phyloP scores from a whole-genome alignment of 2,329 filamentous ascomycete species.

The Aspergillus sp. region DNA sequence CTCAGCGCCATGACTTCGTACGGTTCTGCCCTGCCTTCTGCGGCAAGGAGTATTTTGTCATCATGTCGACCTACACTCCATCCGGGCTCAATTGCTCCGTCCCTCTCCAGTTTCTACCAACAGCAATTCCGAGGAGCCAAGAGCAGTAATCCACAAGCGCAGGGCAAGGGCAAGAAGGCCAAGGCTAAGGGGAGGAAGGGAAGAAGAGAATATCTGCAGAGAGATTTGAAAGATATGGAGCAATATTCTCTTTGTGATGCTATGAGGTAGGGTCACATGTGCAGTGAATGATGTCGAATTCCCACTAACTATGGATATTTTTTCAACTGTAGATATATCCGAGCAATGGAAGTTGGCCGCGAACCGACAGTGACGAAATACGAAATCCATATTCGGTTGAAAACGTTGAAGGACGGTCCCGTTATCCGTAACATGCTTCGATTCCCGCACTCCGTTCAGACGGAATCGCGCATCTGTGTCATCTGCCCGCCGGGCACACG shows the following conservation, averaged over 20 bases:
- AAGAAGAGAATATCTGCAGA: slow-evolving; percentile 56
- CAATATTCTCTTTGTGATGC: slow-evolving; percentile 83
- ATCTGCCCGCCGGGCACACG: slow-evolving; percentile 77
- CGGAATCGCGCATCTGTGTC: slow-evolving; percentile 80
- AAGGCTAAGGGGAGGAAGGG: slow-evolving; percentile 57
- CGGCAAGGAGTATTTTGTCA: slow-evolving; percentile 26
- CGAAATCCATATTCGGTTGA: slow-evolving; percentile 75
- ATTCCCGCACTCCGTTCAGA: slow-evolving; percentile 82
- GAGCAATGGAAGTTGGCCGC: slow-evolving; percentile 82
- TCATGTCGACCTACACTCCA: slow-evolving; percentile 25
- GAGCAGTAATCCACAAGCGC: slow-evolving; percentile 27
- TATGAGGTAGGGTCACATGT: slow-evolving; percentile 54
- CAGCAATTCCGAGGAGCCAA: slow-evolving; percentile 30
- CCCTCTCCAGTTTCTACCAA: slow-evolving; percentile 23
- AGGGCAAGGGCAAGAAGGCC: slow-evolving; percentile 33
- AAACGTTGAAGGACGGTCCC: slow-evolving; percentile 75
- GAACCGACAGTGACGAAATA: slow-evolving; percentile 71
- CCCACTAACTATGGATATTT: slow-evolving; percentile 2
- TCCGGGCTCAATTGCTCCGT: slow-evolving; percentile 22
- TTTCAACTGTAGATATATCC: slow-evolving; percentile 60
- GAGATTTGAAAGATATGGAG: slow-evolving; percentile 56
- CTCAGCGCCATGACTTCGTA: slow-evolving; percentile 27
- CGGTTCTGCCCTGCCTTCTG: slow-evolving; percentile 25
- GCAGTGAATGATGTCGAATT: not conserved
- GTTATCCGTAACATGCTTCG: slow-evolving; percentile 80